A percentile compares a stretch with the other conserved stretches of the same genome.
phyloP scores from a whole-genome alignment of 2,329 filamentous ascomycete genomes.

The Beauveria sp. region DNA sequence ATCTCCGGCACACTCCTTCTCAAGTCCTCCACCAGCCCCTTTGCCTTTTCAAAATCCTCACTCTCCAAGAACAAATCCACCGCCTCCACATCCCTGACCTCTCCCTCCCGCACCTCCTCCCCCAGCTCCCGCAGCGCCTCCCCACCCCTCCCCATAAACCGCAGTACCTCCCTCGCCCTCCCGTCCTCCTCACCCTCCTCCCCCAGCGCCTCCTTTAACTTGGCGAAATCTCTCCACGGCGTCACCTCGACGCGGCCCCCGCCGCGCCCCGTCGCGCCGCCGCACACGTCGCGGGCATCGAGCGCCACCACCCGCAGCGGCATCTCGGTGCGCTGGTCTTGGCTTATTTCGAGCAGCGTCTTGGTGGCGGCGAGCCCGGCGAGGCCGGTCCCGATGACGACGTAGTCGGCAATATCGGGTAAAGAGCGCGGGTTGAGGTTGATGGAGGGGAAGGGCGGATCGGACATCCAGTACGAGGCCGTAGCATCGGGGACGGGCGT shows the following conservation, averaged over 20 bases:
- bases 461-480: slow-evolving; percentile 37
- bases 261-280: slow-evolving; percentile 47
- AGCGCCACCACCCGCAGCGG: slow-evolving; percentile 33
- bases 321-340: slow-evolving; percentile 2
- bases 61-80: slow-evolving; percentile 37
- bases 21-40: slow-evolving; percentile 25
- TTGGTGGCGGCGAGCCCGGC: slow-evolving; percentile 31
- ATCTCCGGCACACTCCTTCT: slow-evolving; percentile 33
- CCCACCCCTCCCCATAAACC: slow-evolving; percentile 38
- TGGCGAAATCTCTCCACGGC: slow-evolving; percentile 34
- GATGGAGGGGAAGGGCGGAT: slow-evolving; percentile 35
- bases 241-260: slow-evolving; percentile 43
- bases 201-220: slow-evolving; percentile 23
- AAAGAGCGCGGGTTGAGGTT: slow-evolving; percentile 26
- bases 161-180: slow-evolving; percentile 32
- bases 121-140: slow-evolving; percentile 32
- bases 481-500: slow-evolving; percentile 35
- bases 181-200: slow-evolving; percentile 21
- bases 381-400: slow-evolving; percentile 49
- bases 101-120: slow-evolving; percentile 25
- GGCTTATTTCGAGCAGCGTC: slow-evolving; percentile 21
- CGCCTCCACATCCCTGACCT: slow-evolving; percentile 38
- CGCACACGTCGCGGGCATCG: slow-evolving; percentile 42
- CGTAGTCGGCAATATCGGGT: slow-evolving; percentile 35
- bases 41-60: slow-evolving; percentile 26